phyloP scores from a whole-genome alignment of 2,329 filamentous ascomycete genomes.

The Peltaster fructicola region DNA sequence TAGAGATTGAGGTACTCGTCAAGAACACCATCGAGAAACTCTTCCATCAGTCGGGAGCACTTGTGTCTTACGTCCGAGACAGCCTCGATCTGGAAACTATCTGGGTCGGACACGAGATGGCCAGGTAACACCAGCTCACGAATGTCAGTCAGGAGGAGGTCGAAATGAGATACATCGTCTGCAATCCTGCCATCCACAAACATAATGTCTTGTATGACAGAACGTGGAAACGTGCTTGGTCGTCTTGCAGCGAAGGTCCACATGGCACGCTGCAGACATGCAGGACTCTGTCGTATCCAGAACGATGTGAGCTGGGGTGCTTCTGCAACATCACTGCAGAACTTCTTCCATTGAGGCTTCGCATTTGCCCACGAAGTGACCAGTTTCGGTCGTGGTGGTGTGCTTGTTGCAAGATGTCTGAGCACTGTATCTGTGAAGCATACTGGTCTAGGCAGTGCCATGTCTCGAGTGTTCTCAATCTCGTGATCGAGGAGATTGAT shows the following conservation, averaged over 20 bases:
- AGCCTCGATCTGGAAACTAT: slow-evolving; percentile 60
- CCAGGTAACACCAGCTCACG: slow-evolving; percentile 56
- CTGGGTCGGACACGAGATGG: slow-evolving; percentile 50
- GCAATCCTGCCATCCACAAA: slow-evolving; percentile 57
- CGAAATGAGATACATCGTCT: slow-evolving; percentile 49
- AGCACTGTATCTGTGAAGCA: slow-evolving; percentile 85
- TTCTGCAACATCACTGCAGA: slow-evolving; percentile 57
- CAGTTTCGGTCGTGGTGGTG: slow-evolving; percentile 81
- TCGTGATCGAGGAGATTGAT: slow-evolving; percentile 25
- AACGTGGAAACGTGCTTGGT: slow-evolving; percentile 67
- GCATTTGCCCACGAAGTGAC: slow-evolving; percentile 57
- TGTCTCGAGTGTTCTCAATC: slow-evolving; percentile 34
- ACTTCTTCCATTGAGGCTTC: slow-evolving; percentile 46
- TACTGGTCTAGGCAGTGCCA: slow-evolving; percentile 51
- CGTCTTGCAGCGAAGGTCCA: slow-evolving; percentile 56
- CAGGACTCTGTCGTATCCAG: slow-evolving; percentile 9
- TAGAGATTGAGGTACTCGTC: slow-evolving; percentile 66
- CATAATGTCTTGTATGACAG: slow-evolving; percentile 31
- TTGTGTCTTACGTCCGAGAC: slow-evolving; percentile 56
- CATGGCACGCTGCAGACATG: slow-evolving; percentile 22
- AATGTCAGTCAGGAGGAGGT: slow-evolving; percentile 66
- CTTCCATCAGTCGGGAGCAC: slow-evolving; percentile 57
- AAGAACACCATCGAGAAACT: slow-evolving; percentile 36
- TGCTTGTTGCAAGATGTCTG: slow-evolving; percentile 77
- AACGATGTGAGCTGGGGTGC: slow-evolving; percentile 13